Percentiles rank a stretch among this genome's conserved stretches.
Conservation (phyloP, 2,329 filamentous ascomycete species). For the Claviceps sp. region DNA sequence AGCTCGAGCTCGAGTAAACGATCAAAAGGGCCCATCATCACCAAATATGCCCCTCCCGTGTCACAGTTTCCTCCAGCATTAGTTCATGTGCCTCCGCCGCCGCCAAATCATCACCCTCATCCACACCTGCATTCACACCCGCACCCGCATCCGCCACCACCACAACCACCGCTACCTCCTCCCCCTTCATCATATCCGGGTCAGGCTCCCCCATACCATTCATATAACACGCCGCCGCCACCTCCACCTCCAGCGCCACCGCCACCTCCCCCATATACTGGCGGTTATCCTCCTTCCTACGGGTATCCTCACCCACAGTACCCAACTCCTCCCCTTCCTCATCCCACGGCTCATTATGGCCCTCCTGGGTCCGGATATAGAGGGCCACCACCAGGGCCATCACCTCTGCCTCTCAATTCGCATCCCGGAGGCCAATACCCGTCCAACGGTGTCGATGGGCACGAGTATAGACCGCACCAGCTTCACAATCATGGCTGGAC, state of each 20-base stretch:
- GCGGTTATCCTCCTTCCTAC: conserved; percentile 12
- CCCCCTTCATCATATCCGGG: conserved; percentile 11
- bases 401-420: conserved; percentile 5
- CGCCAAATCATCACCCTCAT: conserved; percentile 10
- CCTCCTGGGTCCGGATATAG: conserved; percentile 8
- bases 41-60: conserved; percentile 20
- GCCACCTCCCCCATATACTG: conserved; percentile 8
- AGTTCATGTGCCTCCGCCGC: conserved; percentile 12
- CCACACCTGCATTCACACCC: conserved; percentile 1
- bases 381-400: conserved; percentile 1
- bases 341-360: conserved; percentile 8
- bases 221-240: conserved; percentile 8
- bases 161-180: conserved; percentile 1
- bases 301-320: conserved; percentile 13
- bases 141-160: not conserved
- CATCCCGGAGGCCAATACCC: conserved; percentile 3
- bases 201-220: conserved; percentile 13
- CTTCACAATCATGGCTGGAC: conserved; percentile 4
- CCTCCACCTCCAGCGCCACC: conserved; percentile 4
- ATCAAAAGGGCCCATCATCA: conserved; percentile 21
- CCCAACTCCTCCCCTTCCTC: conserved; percentile 10
- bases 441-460: not conserved
- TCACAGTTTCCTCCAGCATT: conserved; percentile 8
- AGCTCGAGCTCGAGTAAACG: conserved; percentile 16
- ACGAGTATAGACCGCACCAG: conserved; percentile 1